Evolutionary conservation across 2,329 filamentous ascomycete species (phyloP), one percentile per base, ranked within the genome.

Genomic region (Eutypa lata): DNA sequence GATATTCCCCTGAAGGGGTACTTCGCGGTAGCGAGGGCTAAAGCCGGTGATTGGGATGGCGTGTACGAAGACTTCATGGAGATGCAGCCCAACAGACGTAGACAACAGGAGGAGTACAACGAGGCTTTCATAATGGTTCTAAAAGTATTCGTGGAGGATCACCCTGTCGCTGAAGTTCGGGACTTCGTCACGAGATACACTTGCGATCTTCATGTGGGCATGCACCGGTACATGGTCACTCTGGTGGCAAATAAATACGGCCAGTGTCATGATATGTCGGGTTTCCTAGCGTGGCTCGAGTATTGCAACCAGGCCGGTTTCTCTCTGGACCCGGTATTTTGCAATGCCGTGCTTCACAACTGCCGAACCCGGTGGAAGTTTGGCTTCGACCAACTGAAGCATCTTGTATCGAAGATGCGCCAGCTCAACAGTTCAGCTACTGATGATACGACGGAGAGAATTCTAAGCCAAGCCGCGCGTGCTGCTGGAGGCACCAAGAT

Each of bases 181-280:
- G 65, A 65, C 5, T 76, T 77, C 38, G 55, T 76, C 35, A 65
- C 66, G 47, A 56, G 53, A n/a, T 77, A 71, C 48, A 61, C 68
- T 3, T 58, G 63, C 14, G 64, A 69, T 18, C 59, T 76, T 42
- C 62, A 64, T 22, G 60, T 77, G 7, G 64, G 65, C 4, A 55
- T 76, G 40, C 67, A 68, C 55, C 64, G 57, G 10, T 66, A 68
- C 50, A 61, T 73, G 53, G 72, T 77, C 38, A 73, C 71, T 2
- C 56, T 77, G 22, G 66, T 78, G 55, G 73, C 75, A 16, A 73
- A 74, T 44, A 70, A 71, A 50, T 77, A 76, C 56, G 75, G 68
- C 13, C 64, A 67, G 21, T 61, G 67, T 26, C 72, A 68, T 22
- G 73, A 78, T 44, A 58, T 68, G 31, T 42, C 61, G 11, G 67